Conservation (phyloP, 2,329 filamentous ascomycete genomes). For the Apiospora aurea region DNA sequence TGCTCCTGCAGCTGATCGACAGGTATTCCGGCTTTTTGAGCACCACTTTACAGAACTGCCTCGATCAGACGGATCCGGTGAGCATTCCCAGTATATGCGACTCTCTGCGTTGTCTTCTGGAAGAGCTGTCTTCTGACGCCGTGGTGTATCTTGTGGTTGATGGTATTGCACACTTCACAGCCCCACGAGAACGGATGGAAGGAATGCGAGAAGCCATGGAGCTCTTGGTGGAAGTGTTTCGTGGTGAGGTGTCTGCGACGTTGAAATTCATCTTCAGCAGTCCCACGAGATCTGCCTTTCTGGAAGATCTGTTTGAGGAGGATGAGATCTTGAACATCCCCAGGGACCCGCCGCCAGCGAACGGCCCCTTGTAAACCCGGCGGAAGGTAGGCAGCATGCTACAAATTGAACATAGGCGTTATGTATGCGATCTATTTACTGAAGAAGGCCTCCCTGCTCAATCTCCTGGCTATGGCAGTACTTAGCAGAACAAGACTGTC, state of each 20-base stretch:
- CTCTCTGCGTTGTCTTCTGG: background rate
- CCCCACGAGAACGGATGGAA: background rate
- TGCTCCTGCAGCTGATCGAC: slow-evolving; percentile 19
- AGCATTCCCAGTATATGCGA: background rate
- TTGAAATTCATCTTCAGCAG: background rate
- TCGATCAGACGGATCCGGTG: background rate
- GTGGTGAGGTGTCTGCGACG: background rate
- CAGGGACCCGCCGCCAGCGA: background rate
- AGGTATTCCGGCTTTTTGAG: background rate
- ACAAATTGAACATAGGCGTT: background rate
- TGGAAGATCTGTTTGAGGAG: slow-evolving; percentile 8
- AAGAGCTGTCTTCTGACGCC: background rate
- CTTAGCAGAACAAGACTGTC: background rate
- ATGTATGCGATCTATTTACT: too few species aligned
- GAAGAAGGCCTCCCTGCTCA: too few species aligned
- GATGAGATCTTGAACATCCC: slow-evolving; percentile 12
- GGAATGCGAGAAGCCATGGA: background rate
- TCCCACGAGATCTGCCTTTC: background rate
- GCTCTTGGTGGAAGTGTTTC: background rate
- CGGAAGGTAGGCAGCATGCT: too few species aligned
- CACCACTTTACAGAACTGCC: background rate
- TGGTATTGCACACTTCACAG: background rate
- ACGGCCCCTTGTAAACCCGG: background rate
- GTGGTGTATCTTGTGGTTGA: background rate
- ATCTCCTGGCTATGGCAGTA: background rate